Evolutionary conservation across 2,329 filamentous ascomycete species (phyloP).

Genomic region (Xylariaceae sp.): DNA sequence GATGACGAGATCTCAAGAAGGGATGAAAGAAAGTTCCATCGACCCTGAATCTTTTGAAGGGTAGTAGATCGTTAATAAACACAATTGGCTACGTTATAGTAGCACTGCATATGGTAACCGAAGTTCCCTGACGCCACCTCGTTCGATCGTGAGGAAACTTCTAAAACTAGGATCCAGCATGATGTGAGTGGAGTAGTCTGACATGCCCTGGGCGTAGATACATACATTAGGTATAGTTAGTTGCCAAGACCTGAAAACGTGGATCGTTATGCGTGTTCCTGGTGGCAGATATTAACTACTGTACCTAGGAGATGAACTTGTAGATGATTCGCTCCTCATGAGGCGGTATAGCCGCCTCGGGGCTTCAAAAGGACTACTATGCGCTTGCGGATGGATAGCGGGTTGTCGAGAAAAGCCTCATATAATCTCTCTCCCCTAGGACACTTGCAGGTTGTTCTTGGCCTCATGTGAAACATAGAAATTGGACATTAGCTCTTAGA

Average conservation of each 20-base stretch:
- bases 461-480: background rate
- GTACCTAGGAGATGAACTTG: background rate
- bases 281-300: background rate
- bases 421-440: background rate
- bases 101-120: background rate
- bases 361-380: background rate
- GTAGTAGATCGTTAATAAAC: background rate
- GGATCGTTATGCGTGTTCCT: background rate
- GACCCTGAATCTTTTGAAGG: background rate
- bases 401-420: background rate
- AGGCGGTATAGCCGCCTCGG: background rate
- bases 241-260: background rate
- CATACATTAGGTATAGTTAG: background rate
- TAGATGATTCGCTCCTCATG: background rate
- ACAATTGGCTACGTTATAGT: background rate
- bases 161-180: slow-evolving; percentile 12
- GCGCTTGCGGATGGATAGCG: background rate
- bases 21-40: background rate
- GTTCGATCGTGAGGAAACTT: slow-evolving; percentile 19
- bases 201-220: slow-evolving; percentile 18
- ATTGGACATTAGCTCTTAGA: background rate
- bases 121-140: slow-evolving; percentile 10
- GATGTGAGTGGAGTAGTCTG: slow-evolving; percentile 16
- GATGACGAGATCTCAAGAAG: no score
- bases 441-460: background rate